phyloP scores from a whole-genome alignment of 495 filamentous ascomycete genomes.

The Aspergillus coremiiformis region DNA sequence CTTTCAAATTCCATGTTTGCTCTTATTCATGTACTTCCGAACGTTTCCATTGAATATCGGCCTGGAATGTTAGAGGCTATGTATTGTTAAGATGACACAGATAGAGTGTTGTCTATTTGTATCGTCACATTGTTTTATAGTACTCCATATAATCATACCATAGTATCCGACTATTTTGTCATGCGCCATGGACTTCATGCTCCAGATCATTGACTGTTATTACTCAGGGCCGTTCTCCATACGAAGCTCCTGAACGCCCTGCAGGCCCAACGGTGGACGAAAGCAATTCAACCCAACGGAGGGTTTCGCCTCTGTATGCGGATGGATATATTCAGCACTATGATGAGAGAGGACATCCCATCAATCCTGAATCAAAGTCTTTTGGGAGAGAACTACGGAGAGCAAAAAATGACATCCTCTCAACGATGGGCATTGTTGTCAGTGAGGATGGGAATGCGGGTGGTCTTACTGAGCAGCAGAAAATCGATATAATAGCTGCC shows the following conservation, averaged over 20 bases:
- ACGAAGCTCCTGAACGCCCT: conserved; percentile 49
- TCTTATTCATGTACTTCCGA: neutral
- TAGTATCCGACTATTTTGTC: neutral
- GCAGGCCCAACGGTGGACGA: conserved; percentile 12
- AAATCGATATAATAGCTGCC: conserved; percentile 34
- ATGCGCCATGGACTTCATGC: neutral
- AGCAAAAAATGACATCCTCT: conserved; percentile 53
- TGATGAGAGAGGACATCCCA: conserved; percentile 61
- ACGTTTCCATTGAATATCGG: too few species aligned
- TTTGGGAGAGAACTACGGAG: conserved; percentile 39
- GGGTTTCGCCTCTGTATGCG: conserved; percentile 32
- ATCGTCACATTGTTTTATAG: neutral
- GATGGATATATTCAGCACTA: conserved; percentile 55
- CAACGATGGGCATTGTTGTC: conserved; percentile 47
- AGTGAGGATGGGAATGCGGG: conserved; percentile 33
- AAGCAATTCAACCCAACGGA: conserved; percentile 15
- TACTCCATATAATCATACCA: neutral
- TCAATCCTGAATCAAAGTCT: conserved; percentile 49
- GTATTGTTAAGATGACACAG: neutral
- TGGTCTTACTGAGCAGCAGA: conserved; percentile 34
- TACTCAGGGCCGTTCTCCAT: conserved; percentile 62
- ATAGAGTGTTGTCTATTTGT: neutral
- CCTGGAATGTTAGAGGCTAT: neutral
- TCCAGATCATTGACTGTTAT: neutral
- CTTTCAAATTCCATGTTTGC: neutral